Evolutionary conservation across 305 asterid species (phyloP), one percentile per base, ranked within the genome.

Genomic region (Fraxinus xanthoxyloides): DNA sequence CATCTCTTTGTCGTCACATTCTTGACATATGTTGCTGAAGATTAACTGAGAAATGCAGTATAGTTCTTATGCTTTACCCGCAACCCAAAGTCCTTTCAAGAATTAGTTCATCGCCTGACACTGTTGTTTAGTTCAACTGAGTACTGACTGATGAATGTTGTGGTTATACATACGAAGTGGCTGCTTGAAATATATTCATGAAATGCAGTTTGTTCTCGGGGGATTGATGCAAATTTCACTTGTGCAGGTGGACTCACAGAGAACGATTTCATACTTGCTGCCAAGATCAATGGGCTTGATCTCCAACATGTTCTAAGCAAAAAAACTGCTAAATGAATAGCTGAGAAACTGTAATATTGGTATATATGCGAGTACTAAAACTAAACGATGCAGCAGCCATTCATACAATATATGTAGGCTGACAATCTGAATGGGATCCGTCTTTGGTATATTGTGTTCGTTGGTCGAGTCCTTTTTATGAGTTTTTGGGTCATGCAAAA

Each of bases 221-320:
- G 51, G 21, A 9, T 79, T 82, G 21, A 78, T 30, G 2, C 36
- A 8, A 65, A 6, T 12, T 81, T 73, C 19, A 4, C 56, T 70
- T 81, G 51, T 85, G 81, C 77, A 91, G 94, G 92, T 76, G 95
- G 95, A 61, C 89, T 91, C 32, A 89, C 92, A 19, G 94, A 91
- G 87, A 91, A 91, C 81, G 95, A 91, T 80, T 90, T 88, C 86
- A 88, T 90, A 77, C 92, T 91, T 72, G 92, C 95, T 61, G 87
- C 93, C 67, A 88, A 91, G 92, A 91, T 91, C 56, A 84, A 72
- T 77, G 80, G 85, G 69, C 95, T 91, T 36, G 79, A 88, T 85
- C 90, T 91, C 78, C 91, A 87, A 40, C 80, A 86, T 81, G 91
- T 91, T 83, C 89, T 89, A 54, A 88, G 94, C 87, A 89, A 82